These are phyloP conservation scores for Yamadazyma dushanensis DNA, from an alignment of 1,139 yeast genomes.

Conservation along the genomic window DNA sequence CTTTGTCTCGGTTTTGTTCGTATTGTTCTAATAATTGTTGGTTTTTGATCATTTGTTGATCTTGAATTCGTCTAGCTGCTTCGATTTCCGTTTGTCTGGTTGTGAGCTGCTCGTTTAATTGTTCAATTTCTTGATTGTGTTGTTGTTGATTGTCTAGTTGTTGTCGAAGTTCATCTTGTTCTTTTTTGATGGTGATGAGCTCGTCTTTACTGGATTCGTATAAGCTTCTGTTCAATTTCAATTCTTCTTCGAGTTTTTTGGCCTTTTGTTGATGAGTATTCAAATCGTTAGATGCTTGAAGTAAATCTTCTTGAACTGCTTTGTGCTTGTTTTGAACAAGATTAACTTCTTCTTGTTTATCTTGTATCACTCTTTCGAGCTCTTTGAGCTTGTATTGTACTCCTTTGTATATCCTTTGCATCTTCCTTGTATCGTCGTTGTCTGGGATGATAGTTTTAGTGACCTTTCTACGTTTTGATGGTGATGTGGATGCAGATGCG, in stretches of 20 bases:
- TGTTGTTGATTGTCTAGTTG: background rate
- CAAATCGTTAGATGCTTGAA: background rate
- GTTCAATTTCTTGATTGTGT: background rate
- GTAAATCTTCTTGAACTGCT: conserved; percentile 3
- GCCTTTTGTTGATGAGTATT: conserved; percentile 4
- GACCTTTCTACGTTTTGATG: too few relatives aligned
- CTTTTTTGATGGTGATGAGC: conserved; percentile 1
- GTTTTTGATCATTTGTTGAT: conserved; percentile 9
- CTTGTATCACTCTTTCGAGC: conserved; percentile 7
- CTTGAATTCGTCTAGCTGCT: conserved; percentile 12
- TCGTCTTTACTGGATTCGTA: conserved; percentile 5
- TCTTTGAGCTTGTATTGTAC: conserved; percentile 8
- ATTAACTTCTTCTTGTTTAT: conserved; percentile 5
- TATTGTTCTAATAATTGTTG: conserved; percentile 1
- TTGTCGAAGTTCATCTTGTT: background rate
- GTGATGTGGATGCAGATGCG: too few relatives aligned
- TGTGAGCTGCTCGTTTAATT: conserved; percentile 1
- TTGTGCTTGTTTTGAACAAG: conserved; percentile 5
- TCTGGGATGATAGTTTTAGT: conserved; percentile 2
- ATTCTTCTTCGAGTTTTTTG: conserved; percentile 7
- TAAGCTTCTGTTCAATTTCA: conserved; percentile 7
- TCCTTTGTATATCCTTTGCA: conserved; percentile 9
- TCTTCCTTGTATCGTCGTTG: conserved; percentile 10
- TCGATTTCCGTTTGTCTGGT: conserved; percentile 2
- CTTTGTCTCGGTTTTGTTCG: conserved; percentile 64